Conservation (phyloP, 257 asterid species). For the Scutellaria minor region DNA sequence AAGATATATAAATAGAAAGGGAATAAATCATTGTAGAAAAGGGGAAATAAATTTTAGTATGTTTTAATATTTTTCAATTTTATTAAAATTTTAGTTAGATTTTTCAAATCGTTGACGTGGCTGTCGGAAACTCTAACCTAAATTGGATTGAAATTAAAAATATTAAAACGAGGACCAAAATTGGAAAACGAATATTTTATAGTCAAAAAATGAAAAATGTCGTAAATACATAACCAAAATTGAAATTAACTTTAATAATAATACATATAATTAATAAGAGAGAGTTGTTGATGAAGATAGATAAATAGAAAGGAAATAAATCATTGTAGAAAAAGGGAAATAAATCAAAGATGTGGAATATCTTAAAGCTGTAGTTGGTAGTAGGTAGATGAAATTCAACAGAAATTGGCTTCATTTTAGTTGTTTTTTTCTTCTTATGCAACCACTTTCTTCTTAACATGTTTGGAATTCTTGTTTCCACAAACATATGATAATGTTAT, state of each 20-base stretch:
- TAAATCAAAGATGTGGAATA: constrained; percentile 10
- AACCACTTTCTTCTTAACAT: constrained; percentile 28
- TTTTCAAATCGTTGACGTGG: no score
- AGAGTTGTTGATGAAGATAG: background rate
- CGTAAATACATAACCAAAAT: no score
- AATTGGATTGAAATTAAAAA: no score
- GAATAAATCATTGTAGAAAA: background rate
- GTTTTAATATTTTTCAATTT: no score
- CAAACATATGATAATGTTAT: no score
- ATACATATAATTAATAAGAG: background rate
- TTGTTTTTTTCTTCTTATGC: constrained; percentile 38
- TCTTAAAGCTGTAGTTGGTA: constrained; percentile 34
- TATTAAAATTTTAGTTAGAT: no score
- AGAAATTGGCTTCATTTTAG: constrained; percentile 29
- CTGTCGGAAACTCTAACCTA: no score
- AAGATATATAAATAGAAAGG: background rate
- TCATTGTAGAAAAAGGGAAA: background rate
- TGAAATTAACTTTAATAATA: no score
- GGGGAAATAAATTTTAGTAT: background rate
- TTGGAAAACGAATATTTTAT: no score
- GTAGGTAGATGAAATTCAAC: constrained; percentile 45
- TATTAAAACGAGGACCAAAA: no score
- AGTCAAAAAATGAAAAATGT: no score
- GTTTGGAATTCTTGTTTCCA: background rate
- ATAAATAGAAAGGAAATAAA: background rate